These are phyloP conservation scores for Eucalyptus coolabah DNA, from an alignment of 345 rosid genomes.

Conservation along the genomic window DNA sequence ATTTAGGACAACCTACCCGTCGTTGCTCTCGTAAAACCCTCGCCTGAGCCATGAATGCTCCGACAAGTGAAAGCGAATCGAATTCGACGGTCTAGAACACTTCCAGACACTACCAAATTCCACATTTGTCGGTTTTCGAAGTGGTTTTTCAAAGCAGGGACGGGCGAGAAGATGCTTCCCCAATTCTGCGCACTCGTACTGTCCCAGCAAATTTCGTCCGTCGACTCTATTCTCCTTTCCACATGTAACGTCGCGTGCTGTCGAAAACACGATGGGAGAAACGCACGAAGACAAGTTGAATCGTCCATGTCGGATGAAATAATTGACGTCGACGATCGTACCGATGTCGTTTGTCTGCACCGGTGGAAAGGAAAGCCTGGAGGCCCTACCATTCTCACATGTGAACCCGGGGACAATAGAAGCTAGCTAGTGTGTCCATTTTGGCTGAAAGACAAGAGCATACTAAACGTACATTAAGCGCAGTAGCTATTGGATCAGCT, in stretches of 20 bases:
- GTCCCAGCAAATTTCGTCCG: background rate
- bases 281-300: background rate
- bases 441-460: background rate
- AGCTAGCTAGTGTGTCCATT: background rate
- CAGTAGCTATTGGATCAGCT: background rate
- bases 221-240: background rate
- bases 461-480: background rate
- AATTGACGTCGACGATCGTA: background rate
- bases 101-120: background rate
- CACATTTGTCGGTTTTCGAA: background rate
- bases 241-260: background rate
- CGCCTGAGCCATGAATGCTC: background rate
- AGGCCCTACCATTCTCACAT: background rate
- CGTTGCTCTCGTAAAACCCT: background rate
- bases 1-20: background rate
- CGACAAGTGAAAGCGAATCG: background rate
- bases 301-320: background rate
- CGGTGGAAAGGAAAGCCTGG: background rate
- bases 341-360: background rate
- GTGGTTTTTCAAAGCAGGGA: background rate
- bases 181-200: background rate
- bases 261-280: background rate
- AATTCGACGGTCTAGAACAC: background rate
- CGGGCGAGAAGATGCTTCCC: background rate
- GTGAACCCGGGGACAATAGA: background rate